Conservation (phyloP, 441 rosid species). For the Aleurites moluccanus region DNA sequence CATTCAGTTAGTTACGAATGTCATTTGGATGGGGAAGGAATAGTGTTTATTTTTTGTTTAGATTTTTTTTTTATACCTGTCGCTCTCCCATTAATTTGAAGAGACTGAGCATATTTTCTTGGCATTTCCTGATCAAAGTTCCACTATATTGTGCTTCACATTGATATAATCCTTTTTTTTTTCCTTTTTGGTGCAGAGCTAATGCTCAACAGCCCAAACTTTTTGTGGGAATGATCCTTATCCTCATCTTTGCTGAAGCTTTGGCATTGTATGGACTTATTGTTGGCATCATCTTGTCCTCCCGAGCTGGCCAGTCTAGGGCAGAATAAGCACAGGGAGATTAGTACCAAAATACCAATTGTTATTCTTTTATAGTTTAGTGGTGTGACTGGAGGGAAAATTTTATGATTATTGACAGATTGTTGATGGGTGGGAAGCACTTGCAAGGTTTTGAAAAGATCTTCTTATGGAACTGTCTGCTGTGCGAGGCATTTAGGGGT, state of each 20-base stretch:
- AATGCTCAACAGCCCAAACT: slow-evolving; percentile 89
- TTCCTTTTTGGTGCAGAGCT: slow-evolving; percentile 46
- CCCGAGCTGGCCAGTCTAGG: slow-evolving; percentile 89
- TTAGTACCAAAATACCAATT: not conserved
- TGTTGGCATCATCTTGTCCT: slow-evolving; percentile 79
- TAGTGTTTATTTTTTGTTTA: not conserved
- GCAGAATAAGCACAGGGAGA: slow-evolving; percentile 48
- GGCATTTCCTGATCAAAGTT: not conserved
- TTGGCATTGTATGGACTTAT: slow-evolving; percentile 79
- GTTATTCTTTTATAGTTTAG: slow-evolving; percentile 31
- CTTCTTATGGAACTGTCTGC: slow-evolving; percentile 20
- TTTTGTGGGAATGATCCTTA: slow-evolving; percentile 80
- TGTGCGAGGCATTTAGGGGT: slow-evolving; percentile 24
- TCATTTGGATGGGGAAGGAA: not conserved
- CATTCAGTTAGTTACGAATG: not conserved
- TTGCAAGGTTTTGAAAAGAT: slow-evolving; percentile 22
- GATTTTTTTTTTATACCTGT: not conserved
- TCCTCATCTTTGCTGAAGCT: slow-evolving; percentile 47
- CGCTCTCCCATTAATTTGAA: not conserved
- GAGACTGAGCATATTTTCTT: not conserved
- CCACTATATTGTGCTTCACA: not conserved
- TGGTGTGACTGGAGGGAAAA: slow-evolving; percentile 2
- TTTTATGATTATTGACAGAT: slow-evolving; percentile 16
- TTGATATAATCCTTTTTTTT: not conserved
- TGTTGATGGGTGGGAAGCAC: slow-evolving; percentile 22